Evolutionary conservation across 2,329 filamentous ascomycete species (phyloP), one percentile per base, ranked within the genome.

Genomic region (Claviceps quebecensis): DNA sequence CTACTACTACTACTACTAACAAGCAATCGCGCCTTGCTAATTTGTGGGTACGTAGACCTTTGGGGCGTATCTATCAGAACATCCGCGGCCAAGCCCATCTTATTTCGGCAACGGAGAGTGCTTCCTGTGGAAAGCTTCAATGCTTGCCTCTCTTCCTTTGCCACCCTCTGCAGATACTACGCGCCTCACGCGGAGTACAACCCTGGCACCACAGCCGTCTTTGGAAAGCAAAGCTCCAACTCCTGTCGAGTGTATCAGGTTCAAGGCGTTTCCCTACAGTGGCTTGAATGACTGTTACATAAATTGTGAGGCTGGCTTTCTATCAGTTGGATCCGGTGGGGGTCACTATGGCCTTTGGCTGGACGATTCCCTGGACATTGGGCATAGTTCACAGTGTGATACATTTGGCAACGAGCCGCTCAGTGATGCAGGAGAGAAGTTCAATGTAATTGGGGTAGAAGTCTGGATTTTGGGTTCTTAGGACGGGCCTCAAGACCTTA

Each of bases 91-190:
- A 0, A 74, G 81, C 1, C 70, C 87, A 2, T 86, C 90, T 56
- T 98, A 95, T 72, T 98, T 87, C 66, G 93, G 93, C 61, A 96
- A 88, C 13, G 93, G 93, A 60, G 93, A 98, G 68, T 97, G 91
- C 68, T 98, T 84, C 47, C 77, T 83, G 54, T 83, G 79, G 63
- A 67, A 81, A 17, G 77, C 80, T 36, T 82, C 79, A 1, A 73
- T 74, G 14, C 63, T 83, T 29, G 73, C 77, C 7, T 78, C 73
- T 39, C 65, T 77, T 1, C 69, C 75, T 2, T 72, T 69, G 2
- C 74, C 74, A 5, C 73, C 73, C 0, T 78, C 76, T 4, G 68
- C 70, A 56, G 72, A 78, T 60, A 76, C 73, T 1, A 71, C 69
- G 2, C 61, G 74, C 58, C 60, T 76, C 38, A 63, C 63, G 13